Evolutionary conservation across 1,139 yeast genomes (phyloP).

Genomic region (Diutina mesorugosa): DNA sequence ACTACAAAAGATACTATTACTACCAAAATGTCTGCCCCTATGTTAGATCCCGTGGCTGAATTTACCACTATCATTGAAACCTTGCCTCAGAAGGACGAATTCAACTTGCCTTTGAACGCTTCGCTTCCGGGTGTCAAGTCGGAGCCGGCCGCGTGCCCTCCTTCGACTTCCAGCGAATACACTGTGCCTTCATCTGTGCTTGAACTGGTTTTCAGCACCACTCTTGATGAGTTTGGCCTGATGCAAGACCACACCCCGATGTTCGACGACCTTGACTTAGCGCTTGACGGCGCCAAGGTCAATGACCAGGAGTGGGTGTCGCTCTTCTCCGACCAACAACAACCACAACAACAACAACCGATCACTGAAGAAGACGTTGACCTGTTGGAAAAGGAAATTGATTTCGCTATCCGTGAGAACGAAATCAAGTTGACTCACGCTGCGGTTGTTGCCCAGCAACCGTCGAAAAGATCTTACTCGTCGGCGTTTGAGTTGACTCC

Average conservation of each 20-base stretch:
- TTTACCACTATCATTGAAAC: constrained; percentile 1
- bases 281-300: constrained; percentile 32
- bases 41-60: constrained; percentile 2
- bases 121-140: background rate
- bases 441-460: background rate
- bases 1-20: background rate
- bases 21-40: constrained; percentile 1
- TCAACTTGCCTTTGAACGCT: background rate
- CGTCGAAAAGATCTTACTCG: background rate
- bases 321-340: constrained; percentile 30
- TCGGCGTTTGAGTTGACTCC: background rate
- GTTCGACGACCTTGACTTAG: constrained; percentile 45
- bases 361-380: constrained; percentile 5
- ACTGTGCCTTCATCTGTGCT: constrained; percentile 17
- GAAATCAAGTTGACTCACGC: constrained; percentile 2
- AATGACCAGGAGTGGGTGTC: constrained; percentile 51
- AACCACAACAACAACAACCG: constrained; percentile 3
- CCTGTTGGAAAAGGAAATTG: background rate
- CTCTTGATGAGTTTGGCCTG: constrained; percentile 19
- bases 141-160: background rate
- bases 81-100: background rate
- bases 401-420: background rate
- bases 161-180: background rate
- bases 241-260: constrained; percentile 40
- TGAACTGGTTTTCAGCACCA: constrained; percentile 46